A percentile compares a stretch with the other conserved stretches of the same genome.
These are phyloP conservation scores for Sechiopsis laciniata DNA, from an alignment of 306 rosid genomes.

Conservation along the genomic window DNA sequence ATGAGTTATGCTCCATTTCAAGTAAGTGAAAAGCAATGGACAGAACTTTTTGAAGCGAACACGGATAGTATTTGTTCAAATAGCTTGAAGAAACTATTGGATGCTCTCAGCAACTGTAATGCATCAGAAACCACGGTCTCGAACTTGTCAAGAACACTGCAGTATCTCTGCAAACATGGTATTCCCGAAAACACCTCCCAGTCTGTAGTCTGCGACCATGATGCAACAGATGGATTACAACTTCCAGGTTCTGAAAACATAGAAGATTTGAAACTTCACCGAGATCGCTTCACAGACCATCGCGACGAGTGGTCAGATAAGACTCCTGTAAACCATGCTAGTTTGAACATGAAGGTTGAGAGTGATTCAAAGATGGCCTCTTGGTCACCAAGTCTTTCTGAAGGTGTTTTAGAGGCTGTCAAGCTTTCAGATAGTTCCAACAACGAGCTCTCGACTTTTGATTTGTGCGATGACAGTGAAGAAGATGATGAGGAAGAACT, in stretches of 20 bases:
- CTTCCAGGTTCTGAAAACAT: conserved; percentile 6
- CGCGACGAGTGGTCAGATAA: neutral
- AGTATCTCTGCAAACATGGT: conserved; percentile 32
- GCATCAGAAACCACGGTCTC: conserved; percentile 58
- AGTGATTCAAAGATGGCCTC: neutral
- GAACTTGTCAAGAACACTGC: conserved; percentile 58
- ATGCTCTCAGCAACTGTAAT: conserved; percentile 44
- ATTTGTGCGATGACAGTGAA: conserved; percentile 4
- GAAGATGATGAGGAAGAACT: conserved; percentile 40
- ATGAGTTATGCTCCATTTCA: conserved; percentile 81
- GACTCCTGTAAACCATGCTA: conserved; percentile 24
- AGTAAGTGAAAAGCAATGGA: conserved; percentile 69
- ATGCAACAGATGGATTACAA: neutral
- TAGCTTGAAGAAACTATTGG: conserved; percentile 41
- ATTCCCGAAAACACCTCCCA: neutral
- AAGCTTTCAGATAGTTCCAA: conserved; percentile 18
- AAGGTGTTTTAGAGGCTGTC: conserved; percentile 17
- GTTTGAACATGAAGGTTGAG: conserved; percentile 21
- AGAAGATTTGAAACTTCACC: neutral
- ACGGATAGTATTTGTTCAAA: conserved; percentile 39
- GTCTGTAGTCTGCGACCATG: neutral
- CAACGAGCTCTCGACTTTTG: conserved; percentile 27
- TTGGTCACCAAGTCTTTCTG: conserved; percentile 1
- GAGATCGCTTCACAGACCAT: neutral
- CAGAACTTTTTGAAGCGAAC: conserved; percentile 46